Evolutionary conservation across 441 rosid genomes (phyloP).

Genomic region (Arabidopsis lyrata): DNA sequence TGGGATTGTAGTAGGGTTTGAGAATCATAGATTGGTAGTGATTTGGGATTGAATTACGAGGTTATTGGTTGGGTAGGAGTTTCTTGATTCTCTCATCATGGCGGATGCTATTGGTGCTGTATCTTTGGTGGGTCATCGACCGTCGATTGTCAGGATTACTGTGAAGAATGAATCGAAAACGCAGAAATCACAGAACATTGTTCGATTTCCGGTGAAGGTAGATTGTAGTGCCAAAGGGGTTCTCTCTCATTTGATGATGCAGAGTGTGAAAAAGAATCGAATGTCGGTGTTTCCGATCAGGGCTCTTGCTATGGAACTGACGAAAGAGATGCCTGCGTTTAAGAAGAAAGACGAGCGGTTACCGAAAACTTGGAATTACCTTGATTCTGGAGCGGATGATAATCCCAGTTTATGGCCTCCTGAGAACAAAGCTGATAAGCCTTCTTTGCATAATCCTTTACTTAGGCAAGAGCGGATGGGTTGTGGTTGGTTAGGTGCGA

Average conservation of each 20-base stretch:
- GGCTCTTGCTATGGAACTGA: conserved; percentile 78
- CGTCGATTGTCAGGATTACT: conserved; percentile 51
- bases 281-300: conserved; percentile 48
- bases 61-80: conserved; percentile 22
- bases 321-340: conserved; percentile 71
- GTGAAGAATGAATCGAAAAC: conserved; percentile 46
- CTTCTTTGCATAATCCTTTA: conserved; percentile 82
- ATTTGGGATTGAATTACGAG: conserved; percentile 10
- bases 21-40: conserved; percentile 35
- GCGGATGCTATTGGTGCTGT: conserved; percentile 73
- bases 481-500: conserved; percentile 96
- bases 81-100: conserved; percentile 55
- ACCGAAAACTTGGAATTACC: conserved; percentile 59
- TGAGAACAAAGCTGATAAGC: conserved; percentile 82
- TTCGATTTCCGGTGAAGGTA: conserved; percentile 45
- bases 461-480: conserved; percentile 97
- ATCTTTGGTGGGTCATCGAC: conserved; percentile 64
- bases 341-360: conserved; percentile 61
- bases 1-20: conserved; percentile 29
- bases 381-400: conserved; percentile 52
- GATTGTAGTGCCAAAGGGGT: conserved; percentile 50
- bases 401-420: conserved; percentile 87
- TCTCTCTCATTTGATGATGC: conserved; percentile 36
- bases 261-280: conserved; percentile 45
- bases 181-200: conserved; percentile 46